A percentile compares a stretch with the other conserved stretches of the same genome.
Conservation (phyloP, 176 grass and related monocot species). For the Carex myosuroides region DNA sequence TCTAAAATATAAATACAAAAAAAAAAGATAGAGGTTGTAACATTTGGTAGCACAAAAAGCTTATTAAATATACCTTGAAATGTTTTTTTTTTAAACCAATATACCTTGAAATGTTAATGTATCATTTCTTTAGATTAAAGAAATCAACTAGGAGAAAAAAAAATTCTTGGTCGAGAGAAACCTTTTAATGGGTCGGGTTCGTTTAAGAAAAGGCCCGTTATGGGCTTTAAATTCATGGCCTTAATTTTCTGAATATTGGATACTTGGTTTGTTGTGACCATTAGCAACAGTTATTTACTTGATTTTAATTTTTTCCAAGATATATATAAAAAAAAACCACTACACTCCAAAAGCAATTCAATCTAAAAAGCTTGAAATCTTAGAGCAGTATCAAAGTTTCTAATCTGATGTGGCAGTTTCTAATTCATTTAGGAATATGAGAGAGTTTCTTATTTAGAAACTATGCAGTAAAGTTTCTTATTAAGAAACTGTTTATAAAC, state of each 20-base stretch:
- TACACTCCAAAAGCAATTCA: background rate
- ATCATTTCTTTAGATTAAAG: background rate
- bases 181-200: background rate
- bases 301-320: background rate
- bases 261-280: background rate
- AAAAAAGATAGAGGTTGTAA: background rate
- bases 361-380: background rate
- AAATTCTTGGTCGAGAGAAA: background rate
- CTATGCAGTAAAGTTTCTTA: too few relatives aligned
- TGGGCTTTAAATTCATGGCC: background rate
- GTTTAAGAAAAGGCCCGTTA: background rate
- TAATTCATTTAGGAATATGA: too few relatives aligned
- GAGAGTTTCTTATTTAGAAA: too few relatives aligned
- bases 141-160: too few relatives aligned
- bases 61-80: background rate
- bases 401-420: too few relatives aligned
- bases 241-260: background rate
- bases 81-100: too few relatives aligned
- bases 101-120: background rate
- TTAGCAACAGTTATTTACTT: background rate
- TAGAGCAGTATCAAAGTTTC: too few relatives aligned
- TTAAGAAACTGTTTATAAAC: too few relatives aligned
- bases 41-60: background rate
- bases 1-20: background rate
- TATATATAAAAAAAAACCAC: background rate